Conservation (phyloP, 176 grass and related monocot species). For the Paspalum vaginatum region DNA sequence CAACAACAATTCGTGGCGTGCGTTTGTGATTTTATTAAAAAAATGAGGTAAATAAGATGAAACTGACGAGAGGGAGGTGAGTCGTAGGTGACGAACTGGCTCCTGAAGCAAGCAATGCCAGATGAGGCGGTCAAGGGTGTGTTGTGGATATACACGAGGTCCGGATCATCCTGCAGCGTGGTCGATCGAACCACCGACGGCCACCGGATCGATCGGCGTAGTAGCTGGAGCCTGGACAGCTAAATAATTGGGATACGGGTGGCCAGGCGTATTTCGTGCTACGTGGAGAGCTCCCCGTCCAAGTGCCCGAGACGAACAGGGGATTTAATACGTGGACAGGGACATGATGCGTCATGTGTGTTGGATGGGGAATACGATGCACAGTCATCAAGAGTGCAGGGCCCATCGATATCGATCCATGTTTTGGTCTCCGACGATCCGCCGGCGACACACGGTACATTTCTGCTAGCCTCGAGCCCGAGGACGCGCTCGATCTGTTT, state of each 20-base stretch:
- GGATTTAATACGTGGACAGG: slow-evolving; percentile 21
- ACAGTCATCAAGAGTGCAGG: not conserved
- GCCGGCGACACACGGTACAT: too few species aligned
- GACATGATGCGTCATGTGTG: not conserved
- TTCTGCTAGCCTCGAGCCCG: too few species aligned
- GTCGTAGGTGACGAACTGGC: not conserved
- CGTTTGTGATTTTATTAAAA: too few species aligned
- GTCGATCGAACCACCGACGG: not conserved
- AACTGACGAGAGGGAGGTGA: too few species aligned
- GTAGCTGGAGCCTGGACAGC: not conserved
- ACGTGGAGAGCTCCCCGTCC: slow-evolving; percentile 43
- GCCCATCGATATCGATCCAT: not conserved
- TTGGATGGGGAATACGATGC: not conserved
- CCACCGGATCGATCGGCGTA: not conserved
- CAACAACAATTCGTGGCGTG: too few species aligned
- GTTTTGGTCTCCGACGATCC: not conserved
- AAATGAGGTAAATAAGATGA: too few species aligned
- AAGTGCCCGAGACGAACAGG: not conserved
- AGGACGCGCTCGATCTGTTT: too few species aligned
- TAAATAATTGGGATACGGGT: slow-evolving; percentile 1
- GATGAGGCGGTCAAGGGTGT: not conserved
- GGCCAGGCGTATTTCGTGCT: not conserved
- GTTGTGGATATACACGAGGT: not conserved
- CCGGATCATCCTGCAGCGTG: not conserved
- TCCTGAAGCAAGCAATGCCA: not conserved